Conservation (phyloP, 2,329 filamentous ascomycete species). For the Pyrenophora seminiperda region DNA sequence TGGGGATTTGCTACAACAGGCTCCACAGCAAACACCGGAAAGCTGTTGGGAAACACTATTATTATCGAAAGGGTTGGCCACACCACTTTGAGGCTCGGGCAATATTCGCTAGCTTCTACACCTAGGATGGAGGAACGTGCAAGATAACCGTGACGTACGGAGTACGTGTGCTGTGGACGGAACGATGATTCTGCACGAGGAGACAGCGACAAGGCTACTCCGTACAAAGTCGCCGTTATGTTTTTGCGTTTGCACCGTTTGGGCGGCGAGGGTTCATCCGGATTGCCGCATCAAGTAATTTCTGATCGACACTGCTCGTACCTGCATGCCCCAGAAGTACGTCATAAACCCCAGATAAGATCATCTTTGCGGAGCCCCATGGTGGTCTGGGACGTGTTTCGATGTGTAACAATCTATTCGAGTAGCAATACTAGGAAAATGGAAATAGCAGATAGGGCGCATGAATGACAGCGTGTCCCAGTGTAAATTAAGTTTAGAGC, state of each 20-base stretch:
- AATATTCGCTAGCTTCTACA: neutral
- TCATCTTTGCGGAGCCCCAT: constrained; percentile 8
- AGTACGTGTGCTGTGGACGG: neutral
- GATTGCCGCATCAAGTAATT: constrained; percentile 9
- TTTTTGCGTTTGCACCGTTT: constrained; percentile 6
- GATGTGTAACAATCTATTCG: constrained; percentile 1
- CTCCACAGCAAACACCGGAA: constrained; percentile 2
- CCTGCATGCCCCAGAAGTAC: constrained; percentile 16
- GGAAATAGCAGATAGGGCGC: constrained; percentile 1
- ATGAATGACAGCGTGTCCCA: neutral
- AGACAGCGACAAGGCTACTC: too few relatives aligned
- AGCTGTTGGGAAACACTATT: constrained; percentile 4
- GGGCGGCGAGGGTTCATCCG: constrained; percentile 2
- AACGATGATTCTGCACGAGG: neutral
- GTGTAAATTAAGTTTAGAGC: neutral
- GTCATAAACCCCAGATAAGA: constrained; percentile 13
- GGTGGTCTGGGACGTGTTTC: neutral
- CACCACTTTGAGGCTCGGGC: neutral
- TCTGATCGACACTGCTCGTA: constrained; percentile 14
- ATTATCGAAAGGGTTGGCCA: neutral
- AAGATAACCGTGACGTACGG: neutral
- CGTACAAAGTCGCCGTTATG: constrained; percentile 3
- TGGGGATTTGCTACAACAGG: neutral
- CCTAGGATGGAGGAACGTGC: neutral
- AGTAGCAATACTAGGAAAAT: neutral